Conservation (phyloP, 108 stramenopile genomes). For the Fistulifera pelliculosa region DNA sequence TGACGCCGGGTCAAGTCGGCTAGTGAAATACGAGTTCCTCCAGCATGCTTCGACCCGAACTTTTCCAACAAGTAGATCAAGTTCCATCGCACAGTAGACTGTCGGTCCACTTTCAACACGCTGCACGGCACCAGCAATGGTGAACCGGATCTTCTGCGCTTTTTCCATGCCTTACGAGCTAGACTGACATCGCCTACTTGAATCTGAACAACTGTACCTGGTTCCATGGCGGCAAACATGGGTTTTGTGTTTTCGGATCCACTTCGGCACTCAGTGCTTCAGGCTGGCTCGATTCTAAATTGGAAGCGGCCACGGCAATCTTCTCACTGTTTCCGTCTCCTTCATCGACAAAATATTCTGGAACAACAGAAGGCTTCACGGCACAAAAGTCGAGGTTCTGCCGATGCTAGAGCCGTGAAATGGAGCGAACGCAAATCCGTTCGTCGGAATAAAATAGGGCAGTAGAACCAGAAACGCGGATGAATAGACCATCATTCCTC, state of each 20-base stretch:
- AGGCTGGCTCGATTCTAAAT: no score
- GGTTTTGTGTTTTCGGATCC: background rate
- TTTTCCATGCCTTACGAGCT: slow-evolving; percentile 85
- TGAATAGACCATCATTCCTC: no score
- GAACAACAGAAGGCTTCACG: no score
- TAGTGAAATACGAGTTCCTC: slow-evolving; percentile 18
- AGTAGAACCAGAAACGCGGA: no score
- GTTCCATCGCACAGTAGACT: slow-evolving; percentile 62
- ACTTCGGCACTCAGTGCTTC: no score
- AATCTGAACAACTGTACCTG: slow-evolving; percentile 55
- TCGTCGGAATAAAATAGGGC: no score
- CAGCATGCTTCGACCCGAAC: slow-evolving; percentile 22
- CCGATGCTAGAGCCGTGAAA: no score
- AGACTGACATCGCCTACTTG: slow-evolving; percentile 65
- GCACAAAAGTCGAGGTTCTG: no score
- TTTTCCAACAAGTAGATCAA: slow-evolving; percentile 51
- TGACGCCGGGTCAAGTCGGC: slow-evolving; percentile 19
- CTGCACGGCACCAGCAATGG: slow-evolving; percentile 75
- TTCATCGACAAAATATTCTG: no score
- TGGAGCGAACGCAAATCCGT: no score
- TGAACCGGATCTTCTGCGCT: slow-evolving; percentile 68
- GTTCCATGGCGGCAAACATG: slow-evolving; percentile 31
- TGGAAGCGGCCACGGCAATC: no score
- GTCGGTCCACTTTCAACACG: slow-evolving; percentile 53
- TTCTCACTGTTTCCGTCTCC: no score